Evolutionary conservation across 306 rosid genomes (phyloP).

Genomic region (Casuarina cunninghamiana): DNA sequence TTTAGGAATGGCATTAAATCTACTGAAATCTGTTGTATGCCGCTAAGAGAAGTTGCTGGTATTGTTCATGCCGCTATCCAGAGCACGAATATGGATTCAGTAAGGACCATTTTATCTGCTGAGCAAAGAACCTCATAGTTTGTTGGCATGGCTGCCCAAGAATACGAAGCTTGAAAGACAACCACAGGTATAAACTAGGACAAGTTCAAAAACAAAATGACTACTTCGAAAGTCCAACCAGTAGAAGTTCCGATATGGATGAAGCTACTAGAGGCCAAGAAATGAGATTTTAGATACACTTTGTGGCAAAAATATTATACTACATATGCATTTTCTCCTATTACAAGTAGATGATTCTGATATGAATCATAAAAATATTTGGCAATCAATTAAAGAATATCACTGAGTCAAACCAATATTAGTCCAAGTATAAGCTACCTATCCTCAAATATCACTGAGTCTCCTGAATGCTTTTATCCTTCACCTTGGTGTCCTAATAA

Average conservation of each 20-base stretch:
- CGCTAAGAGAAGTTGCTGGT: too few species aligned
- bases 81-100: too few species aligned
- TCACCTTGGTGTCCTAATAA: not conserved
- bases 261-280: not conserved
- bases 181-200: too few species aligned
- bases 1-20: too few species aligned
- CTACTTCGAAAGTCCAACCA: not conserved
- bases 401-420: not conserved
- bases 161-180: too few species aligned
- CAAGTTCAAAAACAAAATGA: not conserved
- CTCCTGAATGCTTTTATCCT: not conserved
- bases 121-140: too few species aligned
- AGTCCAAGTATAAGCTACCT: not conserved
- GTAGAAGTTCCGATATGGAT: not conserved
- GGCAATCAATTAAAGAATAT: not conserved
- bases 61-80: too few species aligned
- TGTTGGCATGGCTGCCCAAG: too few species aligned
- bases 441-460: not conserved
- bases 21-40: too few species aligned
- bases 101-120: too few species aligned
- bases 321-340: not conserved
- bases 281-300: not conserved
- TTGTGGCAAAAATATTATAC: not conserved
- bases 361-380: not conserved
- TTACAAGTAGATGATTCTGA: constrained; percentile 1